Base-by-base conservation (phyloP, 2,329 filamentous ascomycete genomes). In the Zasmidium citrigriseum region DNA sequence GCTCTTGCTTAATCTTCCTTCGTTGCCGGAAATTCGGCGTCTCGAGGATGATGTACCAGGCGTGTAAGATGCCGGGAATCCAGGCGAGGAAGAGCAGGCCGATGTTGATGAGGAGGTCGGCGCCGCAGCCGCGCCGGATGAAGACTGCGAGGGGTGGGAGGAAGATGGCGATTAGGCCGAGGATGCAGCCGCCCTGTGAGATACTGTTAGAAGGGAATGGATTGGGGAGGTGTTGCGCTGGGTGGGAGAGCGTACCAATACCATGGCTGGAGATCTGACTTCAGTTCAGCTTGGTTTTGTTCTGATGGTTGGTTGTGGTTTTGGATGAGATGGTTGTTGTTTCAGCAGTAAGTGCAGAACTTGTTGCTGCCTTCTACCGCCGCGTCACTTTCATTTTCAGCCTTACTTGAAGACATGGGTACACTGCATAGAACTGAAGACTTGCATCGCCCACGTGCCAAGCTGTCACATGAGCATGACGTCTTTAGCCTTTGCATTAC, bases 141-240 rank as follows among this genome's bases (percentile, higher is more conserved):
- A 96, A 91, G 74, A 96, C 91, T 79, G 91, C 90, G 49, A 96
- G 79, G 73, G 92, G 92, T 54, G 92, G 92, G 67, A 96, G 85
- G 58, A 64, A 58, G 54, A 64, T 58, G 55, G 62, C 60, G 50
- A 60, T 60, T 46, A 64, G 55, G 55, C 52, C 62, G 49, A 64
- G 60, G 23, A 62, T 23, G 11, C 55, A 41, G 18, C 62, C 62
- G 60, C 62, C 62, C 62, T 64, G 53, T 5, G 20, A 44, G 29
- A 38, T n/a, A 2, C 10, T 23, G 52, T 56, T 47, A 62, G 56
- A n/a, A 11, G 14, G 4, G 34, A n/a, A 11, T 41, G 4, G 34
- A 41, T 10, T 9, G 34, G 14, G 34, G 14, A 41, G 34, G 34
- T 16, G 34, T 9, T 41, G 34, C 34, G 34, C 14, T n/a, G 16